A percentile compares a stretch with the other conserved stretches of the same genome.
Evolutionary conservation across 2,329 filamentous ascomycete species (phyloP).

Genomic region (Rhexocercosporidium sp.): DNA sequence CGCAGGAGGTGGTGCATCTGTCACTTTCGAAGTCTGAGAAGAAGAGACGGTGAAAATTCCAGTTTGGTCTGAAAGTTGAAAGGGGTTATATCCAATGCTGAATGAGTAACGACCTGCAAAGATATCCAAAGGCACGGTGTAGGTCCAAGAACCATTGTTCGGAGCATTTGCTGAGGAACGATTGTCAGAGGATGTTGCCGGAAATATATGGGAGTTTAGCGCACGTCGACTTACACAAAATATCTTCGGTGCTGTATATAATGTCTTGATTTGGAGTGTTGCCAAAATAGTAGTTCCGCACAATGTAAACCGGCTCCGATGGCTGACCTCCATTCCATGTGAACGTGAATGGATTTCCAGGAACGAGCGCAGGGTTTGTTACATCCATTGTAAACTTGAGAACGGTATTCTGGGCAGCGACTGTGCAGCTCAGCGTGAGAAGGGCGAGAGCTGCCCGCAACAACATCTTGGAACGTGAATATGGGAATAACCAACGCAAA

Average conservation of each 20-base stretch:
- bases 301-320: conserved; percentile 23
- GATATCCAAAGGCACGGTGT: conserved; percentile 22
- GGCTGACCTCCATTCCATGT: conserved; percentile 26
- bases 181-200: conserved; percentile 1
- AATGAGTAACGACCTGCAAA: conserved; percentile 22
- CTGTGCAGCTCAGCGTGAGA: neutral
- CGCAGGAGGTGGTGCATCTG: neutral
- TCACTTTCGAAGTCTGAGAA: conserved; percentile 21
- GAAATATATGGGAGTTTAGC: neutral
- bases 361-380: conserved; percentile 18
- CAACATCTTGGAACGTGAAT: neutral
- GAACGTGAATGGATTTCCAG: conserved; percentile 23
- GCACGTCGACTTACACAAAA: conserved; percentile 20
- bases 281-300: conserved; percentile 20
- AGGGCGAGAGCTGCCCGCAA: neutral
- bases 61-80: conserved; percentile 19
- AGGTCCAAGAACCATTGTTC: conserved; percentile 28
- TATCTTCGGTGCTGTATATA: conserved; percentile 15
- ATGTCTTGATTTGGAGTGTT: conserved; percentile 20
- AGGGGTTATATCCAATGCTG: conserved; percentile 25
- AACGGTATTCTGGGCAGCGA: neutral
- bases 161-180: conserved; percentile 19
- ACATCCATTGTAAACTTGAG: conserved; percentile 18
- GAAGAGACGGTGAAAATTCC: conserved; percentile 21
- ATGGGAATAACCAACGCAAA: too few species aligned